A percentile compares a stretch with the other conserved stretches of the same genome.
Evolutionary conservation across 257 asterid genomes (phyloP).

Genomic region (Solanum neorickii): DNA sequence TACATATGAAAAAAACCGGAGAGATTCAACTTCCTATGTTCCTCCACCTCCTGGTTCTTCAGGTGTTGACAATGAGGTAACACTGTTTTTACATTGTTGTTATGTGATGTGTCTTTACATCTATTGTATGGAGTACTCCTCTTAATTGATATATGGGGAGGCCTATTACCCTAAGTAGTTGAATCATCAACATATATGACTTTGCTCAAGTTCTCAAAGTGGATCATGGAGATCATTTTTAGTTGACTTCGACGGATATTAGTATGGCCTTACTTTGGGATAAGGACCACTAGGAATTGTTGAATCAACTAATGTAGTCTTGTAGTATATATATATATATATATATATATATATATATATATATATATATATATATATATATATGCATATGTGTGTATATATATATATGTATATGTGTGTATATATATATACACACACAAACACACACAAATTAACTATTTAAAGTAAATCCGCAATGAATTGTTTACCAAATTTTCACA

Average conservation of each 20-base stretch:
- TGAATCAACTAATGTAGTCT: background rate
- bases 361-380: no score
- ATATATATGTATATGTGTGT: no score
- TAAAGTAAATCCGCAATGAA: constrained; percentile 30
- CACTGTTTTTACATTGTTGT: no score
- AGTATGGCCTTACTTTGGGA: background rate
- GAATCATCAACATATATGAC: background rate
- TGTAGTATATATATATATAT: no score
- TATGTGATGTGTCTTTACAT: no score
- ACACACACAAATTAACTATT: background rate
- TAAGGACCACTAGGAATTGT: background rate
- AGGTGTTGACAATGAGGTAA: no score
- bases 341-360: no score
- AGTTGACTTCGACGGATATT: background rate
- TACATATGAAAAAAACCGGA: no score
- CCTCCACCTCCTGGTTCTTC: no score
- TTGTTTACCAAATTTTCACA: constrained; percentile 56
- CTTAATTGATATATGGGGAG: background rate
- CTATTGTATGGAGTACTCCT: background rate
- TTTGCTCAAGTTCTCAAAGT: background rate
- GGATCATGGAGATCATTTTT: background rate
- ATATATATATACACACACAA: no score
- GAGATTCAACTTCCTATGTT: no score
- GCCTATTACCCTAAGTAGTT: background rate
- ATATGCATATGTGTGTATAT: no score